Conservation (phyloP, 805 yeast genomes). For the Metschnikowia kofuensis region DNA sequence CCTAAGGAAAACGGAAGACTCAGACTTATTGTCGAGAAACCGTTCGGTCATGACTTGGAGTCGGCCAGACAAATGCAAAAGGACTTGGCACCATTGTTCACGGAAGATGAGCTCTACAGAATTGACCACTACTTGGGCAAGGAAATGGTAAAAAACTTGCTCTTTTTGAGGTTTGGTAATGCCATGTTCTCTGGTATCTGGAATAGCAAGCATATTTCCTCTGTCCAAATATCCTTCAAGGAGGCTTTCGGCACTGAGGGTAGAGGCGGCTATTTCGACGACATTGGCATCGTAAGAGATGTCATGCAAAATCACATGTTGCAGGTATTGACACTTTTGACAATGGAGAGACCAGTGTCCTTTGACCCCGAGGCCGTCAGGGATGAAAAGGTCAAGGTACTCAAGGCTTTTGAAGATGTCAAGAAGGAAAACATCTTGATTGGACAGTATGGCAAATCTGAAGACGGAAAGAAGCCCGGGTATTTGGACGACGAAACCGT, state of each 20-base stretch:
- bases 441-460: constrained; percentile 85
- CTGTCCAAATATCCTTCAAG: constrained; percentile 88
- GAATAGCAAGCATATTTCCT: constrained; percentile 75
- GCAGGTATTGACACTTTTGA: constrained; percentile 85
- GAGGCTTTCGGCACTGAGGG: constrained; percentile 99
- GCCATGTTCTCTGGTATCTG: constrained; percentile 84
- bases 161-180: constrained; percentile 89
- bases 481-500: constrained; percentile 93
- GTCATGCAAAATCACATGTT: constrained; percentile 97
- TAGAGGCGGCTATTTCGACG: constrained; percentile 96
- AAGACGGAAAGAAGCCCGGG: constrained; percentile 86
- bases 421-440: constrained; percentile 63
- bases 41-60: constrained; percentile 90
- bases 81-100: constrained; percentile 78
- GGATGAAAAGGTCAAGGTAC: constrained; percentile 92
- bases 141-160: constrained; percentile 93
- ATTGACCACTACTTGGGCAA: constrained; percentile 97
- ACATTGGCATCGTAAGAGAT: constrained; percentile 93
- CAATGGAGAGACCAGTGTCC: constrained; percentile 95
- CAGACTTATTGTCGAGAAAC: constrained; percentile 91
- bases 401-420: constrained; percentile 75
- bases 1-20: constrained; percentile 51
- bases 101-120: constrained; percentile 89
- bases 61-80: constrained; percentile 75
- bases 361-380: constrained; percentile 90